phyloP scores from a whole-genome alignment of 1,139 yeast genomes.

The Sporopachydermia cereana region DNA sequence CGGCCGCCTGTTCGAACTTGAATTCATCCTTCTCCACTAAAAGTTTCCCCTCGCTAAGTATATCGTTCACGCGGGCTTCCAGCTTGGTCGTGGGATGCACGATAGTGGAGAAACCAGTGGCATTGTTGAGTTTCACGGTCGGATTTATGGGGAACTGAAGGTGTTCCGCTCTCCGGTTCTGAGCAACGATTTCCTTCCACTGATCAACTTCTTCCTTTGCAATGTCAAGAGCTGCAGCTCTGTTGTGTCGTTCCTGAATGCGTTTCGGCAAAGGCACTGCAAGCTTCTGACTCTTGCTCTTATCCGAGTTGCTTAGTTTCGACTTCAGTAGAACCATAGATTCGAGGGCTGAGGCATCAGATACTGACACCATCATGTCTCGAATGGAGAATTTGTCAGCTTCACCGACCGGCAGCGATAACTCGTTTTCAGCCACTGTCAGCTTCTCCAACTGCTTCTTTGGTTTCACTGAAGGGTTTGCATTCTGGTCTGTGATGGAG shows the following conservation, averaged over 20 bases:
- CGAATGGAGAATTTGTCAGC: slow-evolving; percentile 45
- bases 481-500: slow-evolving; percentile 20
- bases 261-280: slow-evolving; percentile 78
- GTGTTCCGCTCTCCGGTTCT: slow-evolving; percentile 76
- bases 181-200: slow-evolving; percentile 78
- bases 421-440: slow-evolving; percentile 59
- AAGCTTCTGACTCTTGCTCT: slow-evolving; percentile 34
- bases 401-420: slow-evolving; percentile 48
- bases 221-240: slow-evolving; percentile 83
- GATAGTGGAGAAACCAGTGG: slow-evolving; percentile 36
- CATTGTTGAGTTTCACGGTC: slow-evolving; percentile 34
- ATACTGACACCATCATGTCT: slow-evolving; percentile 65
- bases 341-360: slow-evolving; percentile 30
- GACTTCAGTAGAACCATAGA: slow-evolving; percentile 41
- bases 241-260: slow-evolving; percentile 75
- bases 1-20: slow-evolving; percentile 76
- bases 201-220: slow-evolving; percentile 76
- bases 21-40: slow-evolving; percentile 67
- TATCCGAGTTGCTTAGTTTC: slow-evolving; percentile 19
- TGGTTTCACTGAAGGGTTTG: slow-evolving; percentile 22
- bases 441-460: slow-evolving; percentile 37
- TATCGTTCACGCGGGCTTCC: slow-evolving; percentile 51
- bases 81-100: slow-evolving; percentile 44
- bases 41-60: slow-evolving; percentile 55
- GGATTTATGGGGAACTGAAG: slow-evolving; percentile 62